Percentiles rank a stretch among this genome's conserved stretches.
Evolutionary conservation across 2,329 filamentous ascomycete genomes (phyloP).

Genomic region (Lasiodiplodia sp.): DNA sequence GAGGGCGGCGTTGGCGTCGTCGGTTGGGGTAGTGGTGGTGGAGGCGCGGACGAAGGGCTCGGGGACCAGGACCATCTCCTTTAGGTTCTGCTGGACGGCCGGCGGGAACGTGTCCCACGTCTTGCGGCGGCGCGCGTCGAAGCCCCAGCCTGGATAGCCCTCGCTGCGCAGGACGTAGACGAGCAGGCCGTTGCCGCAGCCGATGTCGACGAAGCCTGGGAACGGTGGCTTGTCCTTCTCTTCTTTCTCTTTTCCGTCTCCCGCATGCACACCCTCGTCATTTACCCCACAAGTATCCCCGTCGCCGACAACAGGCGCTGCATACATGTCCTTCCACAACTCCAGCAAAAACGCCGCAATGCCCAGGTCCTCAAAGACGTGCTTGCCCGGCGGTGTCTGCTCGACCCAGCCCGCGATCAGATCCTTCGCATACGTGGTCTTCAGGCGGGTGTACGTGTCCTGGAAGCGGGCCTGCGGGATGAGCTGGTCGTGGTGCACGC

Average conservation of each 20-base stretch:
- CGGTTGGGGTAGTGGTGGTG: background rate
- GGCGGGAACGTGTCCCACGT: slow-evolving; percentile 79
- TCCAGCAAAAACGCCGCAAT: slow-evolving; percentile 94
- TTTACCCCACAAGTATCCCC: background rate
- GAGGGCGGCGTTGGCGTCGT: background rate
- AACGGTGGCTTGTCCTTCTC: slow-evolving; percentile 57
- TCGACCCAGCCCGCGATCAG: slow-evolving; percentile 84
- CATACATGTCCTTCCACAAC: slow-evolving; percentile 87
- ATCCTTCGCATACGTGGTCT: slow-evolving; percentile 75
- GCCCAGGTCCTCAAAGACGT: slow-evolving; percentile 91
- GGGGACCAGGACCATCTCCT: slow-evolving; percentile 69
- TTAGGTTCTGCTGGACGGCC: slow-evolving; percentile 57
- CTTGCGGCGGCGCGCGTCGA: slow-evolving; percentile 85
- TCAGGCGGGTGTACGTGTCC: slow-evolving; percentile 81
- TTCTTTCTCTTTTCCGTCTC: background rate
- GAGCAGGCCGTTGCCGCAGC: slow-evolving; percentile 91
- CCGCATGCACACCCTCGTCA: slow-evolving; percentile 24
- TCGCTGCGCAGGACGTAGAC: slow-evolving; percentile 82
- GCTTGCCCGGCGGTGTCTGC: slow-evolving; percentile 84
- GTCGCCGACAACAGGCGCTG: slow-evolving; percentile 7
- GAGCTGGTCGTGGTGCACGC: slow-evolving; percentile 82
- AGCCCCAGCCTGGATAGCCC: slow-evolving; percentile 86
- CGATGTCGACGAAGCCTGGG: slow-evolving; percentile 93
- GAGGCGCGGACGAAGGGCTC: slow-evolving; percentile 42
- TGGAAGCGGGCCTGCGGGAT: slow-evolving; percentile 80